Conservation (phyloP, 2,329 filamentous ascomycete genomes). For the Ophiostoma himal-ulmi region DNA sequence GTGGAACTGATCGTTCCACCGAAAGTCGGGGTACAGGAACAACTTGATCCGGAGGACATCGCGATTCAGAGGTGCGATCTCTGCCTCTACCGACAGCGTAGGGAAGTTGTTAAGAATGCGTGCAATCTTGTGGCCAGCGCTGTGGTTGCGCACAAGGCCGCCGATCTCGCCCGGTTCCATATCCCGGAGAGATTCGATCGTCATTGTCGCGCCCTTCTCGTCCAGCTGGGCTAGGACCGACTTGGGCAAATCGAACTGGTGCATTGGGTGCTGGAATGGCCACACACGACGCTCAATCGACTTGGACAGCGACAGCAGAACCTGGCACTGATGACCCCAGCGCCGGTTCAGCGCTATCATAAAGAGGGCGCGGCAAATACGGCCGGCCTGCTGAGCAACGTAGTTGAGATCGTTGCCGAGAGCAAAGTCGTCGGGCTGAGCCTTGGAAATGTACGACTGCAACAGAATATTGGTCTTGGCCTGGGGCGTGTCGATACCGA, state of each 20-base stretch:
- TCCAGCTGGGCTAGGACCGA: constrained; percentile 80
- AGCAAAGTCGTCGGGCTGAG: constrained; percentile 86
- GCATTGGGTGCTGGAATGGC: constrained; percentile 90
- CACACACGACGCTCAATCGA: constrained; percentile 95
- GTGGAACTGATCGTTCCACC: constrained; percentile 90
- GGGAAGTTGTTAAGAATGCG: constrained; percentile 87
- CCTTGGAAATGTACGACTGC: constrained; percentile 87
- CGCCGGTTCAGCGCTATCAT: constrained; percentile 94
- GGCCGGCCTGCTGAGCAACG: constrained; percentile 88
- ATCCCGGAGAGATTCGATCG: constrained; percentile 78
- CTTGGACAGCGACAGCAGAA: constrained; percentile 86
- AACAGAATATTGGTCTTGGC: constrained; percentile 94
- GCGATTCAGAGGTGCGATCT: constrained; percentile 91
- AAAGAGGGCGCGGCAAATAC: constrained; percentile 90
- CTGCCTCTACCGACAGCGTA: constrained; percentile 80
- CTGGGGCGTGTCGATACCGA: constrained; percentile 64
- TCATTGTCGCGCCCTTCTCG: constrained; percentile 48
- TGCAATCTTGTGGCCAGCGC: constrained; percentile 74
- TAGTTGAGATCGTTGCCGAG: constrained; percentile 88
- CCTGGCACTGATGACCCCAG: constrained; percentile 93
- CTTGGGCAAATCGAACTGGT: constrained; percentile 86
- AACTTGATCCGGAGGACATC: constrained; percentile 91
- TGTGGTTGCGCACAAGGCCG: constrained; percentile 80
- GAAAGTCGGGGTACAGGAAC: constrained; percentile 80
- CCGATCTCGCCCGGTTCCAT: constrained; percentile 93